A percentile compares a stretch with the other conserved stretches of the same genome.
Conservation (phyloP, 495 filamentous ascomycete genomes). For the Bathelium albidoporum region DNA sequence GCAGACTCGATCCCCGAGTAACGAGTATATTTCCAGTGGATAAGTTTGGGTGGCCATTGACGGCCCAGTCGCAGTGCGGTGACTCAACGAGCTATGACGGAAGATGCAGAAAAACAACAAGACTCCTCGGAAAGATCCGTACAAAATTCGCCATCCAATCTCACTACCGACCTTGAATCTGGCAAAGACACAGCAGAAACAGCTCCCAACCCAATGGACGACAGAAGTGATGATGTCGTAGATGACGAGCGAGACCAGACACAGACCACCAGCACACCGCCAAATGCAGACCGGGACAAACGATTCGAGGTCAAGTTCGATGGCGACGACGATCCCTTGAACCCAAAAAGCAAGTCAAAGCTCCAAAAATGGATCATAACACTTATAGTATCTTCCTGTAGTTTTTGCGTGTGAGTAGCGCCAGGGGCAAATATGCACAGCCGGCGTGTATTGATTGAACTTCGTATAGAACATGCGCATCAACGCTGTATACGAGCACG, state of each 20-base stretch:
- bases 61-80: not conserved
- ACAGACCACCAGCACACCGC: not conserved
- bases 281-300: constrained; percentile 12
- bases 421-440: not conserved
- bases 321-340: constrained; percentile 58
- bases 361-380: constrained; percentile 69
- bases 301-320: constrained; percentile 60
- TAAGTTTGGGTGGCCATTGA: not conserved
- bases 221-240: not conserved
- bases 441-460: not conserved
- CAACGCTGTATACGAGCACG: constrained; percentile 78
- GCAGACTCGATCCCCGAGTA: too few species aligned
- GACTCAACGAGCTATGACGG: not conserved
- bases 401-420: constrained; percentile 70
- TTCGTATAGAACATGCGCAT: constrained; percentile 62
- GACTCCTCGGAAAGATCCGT: not conserved
- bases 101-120: not conserved
- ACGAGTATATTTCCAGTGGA: not conserved
- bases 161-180: not conserved
- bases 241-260: not conserved
- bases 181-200: not conserved
- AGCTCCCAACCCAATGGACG: not conserved
- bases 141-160: not conserved
- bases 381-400: constrained; percentile 56
- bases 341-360: constrained; percentile 55